Base-by-base conservation (phyloP, 768 basidiomycete species). In the Russula sp. region DNA sequence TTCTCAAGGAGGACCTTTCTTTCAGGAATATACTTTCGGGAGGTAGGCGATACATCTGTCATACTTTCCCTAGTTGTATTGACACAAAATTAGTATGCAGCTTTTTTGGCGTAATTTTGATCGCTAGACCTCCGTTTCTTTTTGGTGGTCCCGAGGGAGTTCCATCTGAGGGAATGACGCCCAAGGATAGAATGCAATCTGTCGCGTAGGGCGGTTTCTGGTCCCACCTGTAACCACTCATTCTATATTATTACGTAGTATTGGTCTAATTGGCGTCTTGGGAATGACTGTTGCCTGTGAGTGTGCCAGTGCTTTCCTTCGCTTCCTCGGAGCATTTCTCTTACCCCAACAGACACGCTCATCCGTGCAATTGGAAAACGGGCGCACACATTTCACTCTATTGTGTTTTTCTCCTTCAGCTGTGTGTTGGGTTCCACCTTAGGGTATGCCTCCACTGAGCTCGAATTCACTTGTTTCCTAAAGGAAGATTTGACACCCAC, bases 81-180 rank as follows among this genome's bases (percentile, higher is more conserved):
- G 11, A 64, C 50, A 18, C 3, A 16, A 3, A 24, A 24, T 5
- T 69, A 83, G 83, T 88, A 8, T 79, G 82, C 53, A 88, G 90
- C 73, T 79, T 95, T 38, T 48, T 82, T 13, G 94, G 93, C 0
- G 91, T 93, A 9, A 73, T 94, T 16, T 78, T 94, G 9, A 92
- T 97, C 54, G 90, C 92, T 10, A 80, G 90, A 36, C 94, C 94
- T 0, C 76, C 80, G 1, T 84, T 85, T 58, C 69, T 97, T 9
- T 95, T 97, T 69, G 88, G 87, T 2, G 51, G 49, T 52, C 60
- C 38, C 32, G 49, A 16, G 63, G 57, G 28, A 18, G 24, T 38
- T 7, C 61, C 24, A 10, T 55, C 59, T 11, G 57, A 65, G 14
- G 64, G 63, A 28, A 75, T 59, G 13, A 75, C 68, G 3, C 72